Evolutionary conservation across 2,329 filamentous ascomycete genomes (phyloP).

Genomic region (Aspergillus niger): DNA sequence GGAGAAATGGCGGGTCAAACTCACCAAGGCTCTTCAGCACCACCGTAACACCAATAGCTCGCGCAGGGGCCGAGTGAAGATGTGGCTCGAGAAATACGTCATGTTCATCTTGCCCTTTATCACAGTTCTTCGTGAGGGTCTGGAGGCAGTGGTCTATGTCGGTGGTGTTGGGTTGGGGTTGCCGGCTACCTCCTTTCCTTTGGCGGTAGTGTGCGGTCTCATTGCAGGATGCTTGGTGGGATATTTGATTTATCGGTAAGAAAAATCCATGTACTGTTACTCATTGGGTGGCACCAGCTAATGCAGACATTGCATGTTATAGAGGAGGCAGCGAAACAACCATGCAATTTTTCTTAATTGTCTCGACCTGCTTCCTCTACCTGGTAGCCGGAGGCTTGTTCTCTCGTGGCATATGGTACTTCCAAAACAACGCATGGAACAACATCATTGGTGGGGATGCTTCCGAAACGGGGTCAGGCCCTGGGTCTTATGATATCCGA

Average conservation of each 20-base stretch:
- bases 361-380: conserved; percentile 79
- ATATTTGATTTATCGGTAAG: conserved; percentile 76
- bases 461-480: conserved; percentile 64
- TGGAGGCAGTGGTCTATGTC: conserved; percentile 84
- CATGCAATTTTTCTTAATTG: conserved; percentile 73
- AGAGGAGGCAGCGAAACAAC: conserved; percentile 62
- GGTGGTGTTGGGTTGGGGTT: conserved; percentile 78
- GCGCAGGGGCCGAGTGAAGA: conserved; percentile 56
- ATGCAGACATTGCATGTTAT: not conserved
- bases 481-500: conserved; percentile 77
- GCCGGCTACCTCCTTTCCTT: conserved; percentile 73
- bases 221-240: conserved; percentile 67
- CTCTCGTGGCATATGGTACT: conserved; percentile 71
- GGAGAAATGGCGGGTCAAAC: conserved; percentile 81
- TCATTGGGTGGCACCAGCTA: not conserved
- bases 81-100: conserved; percentile 73
- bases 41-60: conserved; percentile 45
- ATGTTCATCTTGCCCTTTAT: conserved; percentile 87
- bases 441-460: conserved; percentile 58
- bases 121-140: conserved; percentile 81
- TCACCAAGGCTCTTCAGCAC: conserved; percentile 64
- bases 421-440: conserved; percentile 70
- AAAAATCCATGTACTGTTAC: not conserved
- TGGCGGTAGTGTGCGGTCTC: conserved; percentile 74
- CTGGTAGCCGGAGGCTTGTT: conserved; percentile 81